Conservation (phyloP, 1,139 yeast genomes). For the Sugiyamaella paludigena region DNA sequence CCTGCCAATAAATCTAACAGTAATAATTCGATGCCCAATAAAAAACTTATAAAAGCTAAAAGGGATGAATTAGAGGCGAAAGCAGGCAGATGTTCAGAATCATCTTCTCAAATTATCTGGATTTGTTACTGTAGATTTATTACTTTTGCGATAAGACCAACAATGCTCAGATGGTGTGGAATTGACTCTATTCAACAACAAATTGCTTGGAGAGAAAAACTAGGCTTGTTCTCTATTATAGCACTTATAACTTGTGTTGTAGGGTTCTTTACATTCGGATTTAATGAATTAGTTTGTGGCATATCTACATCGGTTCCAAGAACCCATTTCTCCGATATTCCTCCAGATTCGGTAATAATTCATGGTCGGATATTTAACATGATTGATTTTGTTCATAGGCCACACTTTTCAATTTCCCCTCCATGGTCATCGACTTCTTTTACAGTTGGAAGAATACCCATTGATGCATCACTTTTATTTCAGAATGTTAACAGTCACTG, state of each 20-base stretch:
- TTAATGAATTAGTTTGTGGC: conserved; percentile 72
- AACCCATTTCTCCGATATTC: conserved; percentile 54
- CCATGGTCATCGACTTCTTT: conserved; percentile 11
- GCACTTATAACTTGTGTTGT: conserved; percentile 64
- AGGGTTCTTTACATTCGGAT: conserved; percentile 82
- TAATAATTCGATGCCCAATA: conserved; percentile 2
- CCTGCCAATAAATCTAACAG: no score
- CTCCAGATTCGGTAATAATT: conserved; percentile 59
- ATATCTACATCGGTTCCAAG: conserved; percentile 40
- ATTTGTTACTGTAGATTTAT: conserved; percentile 66
- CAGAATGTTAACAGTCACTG: conserved; percentile 90
- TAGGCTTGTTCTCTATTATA: conserved; percentile 71
- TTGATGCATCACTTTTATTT: conserved; percentile 73
- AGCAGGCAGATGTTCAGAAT: conserved; percentile 8
- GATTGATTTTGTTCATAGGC: conserved; percentile 31
- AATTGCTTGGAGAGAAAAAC: conserved; percentile 91
- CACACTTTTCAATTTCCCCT: conserved; percentile 8
- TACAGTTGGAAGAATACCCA: conserved; percentile 6
- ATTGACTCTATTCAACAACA: conserved; percentile 68
- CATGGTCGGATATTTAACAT: conserved; percentile 77
- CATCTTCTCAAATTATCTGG: conserved; percentile 48
- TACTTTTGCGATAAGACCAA: conserved; percentile 89
- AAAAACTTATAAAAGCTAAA: conserved; percentile 6
- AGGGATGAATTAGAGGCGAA: conserved; percentile 9
- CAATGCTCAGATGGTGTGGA: conserved; percentile 63